Base-by-base conservation (phyloP, 2,329 filamentous ascomycete species). In the Cordyceps militaris region DNA sequence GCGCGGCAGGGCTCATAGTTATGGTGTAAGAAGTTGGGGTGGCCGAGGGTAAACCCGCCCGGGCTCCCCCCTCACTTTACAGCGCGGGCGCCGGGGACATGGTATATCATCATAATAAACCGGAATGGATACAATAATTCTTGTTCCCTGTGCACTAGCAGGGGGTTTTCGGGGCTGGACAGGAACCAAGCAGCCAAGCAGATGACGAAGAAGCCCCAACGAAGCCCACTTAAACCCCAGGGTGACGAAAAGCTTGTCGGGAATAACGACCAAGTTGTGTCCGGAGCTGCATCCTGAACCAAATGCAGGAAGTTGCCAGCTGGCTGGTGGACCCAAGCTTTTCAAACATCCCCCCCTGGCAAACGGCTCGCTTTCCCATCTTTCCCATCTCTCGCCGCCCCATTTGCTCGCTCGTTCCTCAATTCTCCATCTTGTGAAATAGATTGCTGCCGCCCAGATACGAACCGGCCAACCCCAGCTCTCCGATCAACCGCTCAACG, bases 231-330 rank as follows among this genome's bases (percentile, higher is more conserved):
- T 24, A 26, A 38, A 13, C 32, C 42, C 40, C 19, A 11, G 30
- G 24, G 19, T 46, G 42, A 54, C 40, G 40, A 30, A 50, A 54
- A 53, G 51, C 51, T 54, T 54, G 40, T 36, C 51, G 51, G 51
- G 51, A 54, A 54, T 54, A 54, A 54, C 40, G 28, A 21, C 40
- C 5, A 16, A 26, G 4, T 54, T 23, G 30, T 54, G 7, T 34
- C 51, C 51, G 42, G 34, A 1, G 26, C 4, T 38, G 38, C 50
- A 3, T 19, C 34, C 14, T 19, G 46, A 38, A 38, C n/a, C 3
- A 36, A 36, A 36, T 14, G 34, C 34, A 36, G 34, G 10, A 14
- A 2, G 14, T 36, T 16, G 30, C 47, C 32, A 38, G 49, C 36
- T 40, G 36, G 34, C 5, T 23, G 36, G 36, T 34, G 19, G 36